Evolutionary conservation across 1,284 basidiomycete genomes (phyloP), one percentile per base, ranked within the genome.

Genomic region (Wolfiporia cocos): DNA sequence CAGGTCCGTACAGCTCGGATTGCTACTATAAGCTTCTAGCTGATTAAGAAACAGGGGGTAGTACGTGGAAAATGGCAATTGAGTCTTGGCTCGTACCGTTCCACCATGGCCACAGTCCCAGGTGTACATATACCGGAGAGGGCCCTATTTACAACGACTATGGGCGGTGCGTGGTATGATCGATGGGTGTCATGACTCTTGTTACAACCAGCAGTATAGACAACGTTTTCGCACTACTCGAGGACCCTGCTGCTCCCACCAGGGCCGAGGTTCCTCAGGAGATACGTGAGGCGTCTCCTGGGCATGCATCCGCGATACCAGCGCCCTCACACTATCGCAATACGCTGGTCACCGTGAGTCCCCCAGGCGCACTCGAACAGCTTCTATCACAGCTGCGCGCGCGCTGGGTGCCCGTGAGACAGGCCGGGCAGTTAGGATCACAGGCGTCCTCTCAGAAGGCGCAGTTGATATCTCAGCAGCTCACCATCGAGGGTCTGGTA

Each of bases 191-290:
- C 14, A 15, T 17, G 17, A 3, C 14, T 2, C 5, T 41, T 9
- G 17, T 21, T 18, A 29, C 1, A 40, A 17, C 22, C 2, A 21
- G 23, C 15, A n/a, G n/a, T 21, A 9, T 43, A 62, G 61, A 86
- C 30, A 80, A 83, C 50, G 81, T 83, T 20, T 89, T 86, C 56
- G 83, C 86, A 21, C 69, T 80, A 3, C 62, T 88, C 19, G 86
- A 88, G 50, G 86, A 89, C 58, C 80, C 80, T 26, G 62, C 69
- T 6, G 82, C 83, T 6, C 85, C 83, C 1, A 73, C 70, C 22
- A 71, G 78, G 42, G 69, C 71, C 41, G 85, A 86, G 44, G 65
- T 81, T 28, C 63, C 76, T 7, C 44, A 44, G 17, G 47, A 55
- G 26, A 38, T 53, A 9, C 48, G 51, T 34, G 52, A 58, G 23